Evolutionary conservation across 305 asterid genomes (phyloP).

Genomic region (Fraxinus velutina): DNA sequence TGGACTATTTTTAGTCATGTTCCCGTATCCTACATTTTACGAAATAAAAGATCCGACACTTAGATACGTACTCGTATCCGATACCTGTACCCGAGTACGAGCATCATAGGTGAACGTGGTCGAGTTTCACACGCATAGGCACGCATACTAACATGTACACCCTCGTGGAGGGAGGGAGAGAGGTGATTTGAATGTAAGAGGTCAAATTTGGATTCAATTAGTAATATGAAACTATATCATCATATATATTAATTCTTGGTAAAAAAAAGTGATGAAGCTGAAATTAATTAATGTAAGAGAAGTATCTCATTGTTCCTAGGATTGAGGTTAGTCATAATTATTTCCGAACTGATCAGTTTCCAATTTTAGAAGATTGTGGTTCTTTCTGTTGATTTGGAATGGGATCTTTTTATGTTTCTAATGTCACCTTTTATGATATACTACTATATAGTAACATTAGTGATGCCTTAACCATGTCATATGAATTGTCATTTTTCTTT

Average conservation of each 20-base stretch:
- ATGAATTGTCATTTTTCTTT: background rate
- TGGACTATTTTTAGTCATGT: too few species aligned
- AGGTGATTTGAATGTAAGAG: background rate
- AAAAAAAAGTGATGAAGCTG: background rate
- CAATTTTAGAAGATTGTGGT: background rate
- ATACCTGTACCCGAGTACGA: too few species aligned
- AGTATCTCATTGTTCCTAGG: background rate
- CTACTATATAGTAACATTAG: background rate
- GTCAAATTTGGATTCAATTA: background rate
- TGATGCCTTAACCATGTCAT: background rate
- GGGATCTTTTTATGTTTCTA: background rate
- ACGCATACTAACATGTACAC: background rate
- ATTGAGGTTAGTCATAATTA: background rate
- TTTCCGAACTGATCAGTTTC: background rate
- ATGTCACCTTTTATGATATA: background rate
- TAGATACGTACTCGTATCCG: too few species aligned
- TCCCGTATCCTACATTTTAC: too few species aligned
- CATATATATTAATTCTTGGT: background rate
- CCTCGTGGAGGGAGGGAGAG: background rate
- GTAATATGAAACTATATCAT: background rate
- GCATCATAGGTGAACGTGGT: background rate
- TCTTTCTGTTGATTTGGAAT: background rate
- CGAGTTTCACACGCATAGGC: background rate
- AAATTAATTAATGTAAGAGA: background rate
- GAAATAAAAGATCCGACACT: too few species aligned